Evolutionary conservation across 306 rosid species (phyloP).

Genomic region (Glycine tomentella): DNA sequence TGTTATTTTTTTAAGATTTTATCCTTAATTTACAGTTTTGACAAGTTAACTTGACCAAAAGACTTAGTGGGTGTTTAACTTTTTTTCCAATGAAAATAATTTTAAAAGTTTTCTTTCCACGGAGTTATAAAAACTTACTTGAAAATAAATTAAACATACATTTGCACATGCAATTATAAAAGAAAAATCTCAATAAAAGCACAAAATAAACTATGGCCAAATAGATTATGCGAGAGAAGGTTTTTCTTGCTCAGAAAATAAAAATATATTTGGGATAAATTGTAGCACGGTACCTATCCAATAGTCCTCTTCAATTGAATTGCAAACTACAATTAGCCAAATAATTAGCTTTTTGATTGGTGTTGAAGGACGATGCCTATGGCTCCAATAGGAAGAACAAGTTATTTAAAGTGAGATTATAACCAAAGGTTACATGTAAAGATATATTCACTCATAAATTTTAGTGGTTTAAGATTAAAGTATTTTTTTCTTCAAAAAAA

Average conservation of each 20-base stretch:
- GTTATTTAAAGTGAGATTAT: background rate
- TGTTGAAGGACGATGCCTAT: background rate
- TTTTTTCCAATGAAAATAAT: too few species aligned
- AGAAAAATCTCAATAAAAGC: background rate
- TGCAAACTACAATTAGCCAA: background rate
- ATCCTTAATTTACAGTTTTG: too few species aligned
- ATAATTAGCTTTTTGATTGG: background rate
- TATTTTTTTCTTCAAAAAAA: too few species aligned
- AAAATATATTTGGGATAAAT: background rate
- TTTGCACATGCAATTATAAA: background rate
- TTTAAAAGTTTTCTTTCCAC: too few species aligned
- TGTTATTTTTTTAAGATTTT: too few species aligned
- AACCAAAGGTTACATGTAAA: conserved; percentile 1
- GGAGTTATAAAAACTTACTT: too few species aligned
- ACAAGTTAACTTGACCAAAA: too few species aligned
- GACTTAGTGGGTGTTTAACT: too few species aligned
- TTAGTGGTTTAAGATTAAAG: background rate
- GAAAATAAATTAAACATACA: too few species aligned
- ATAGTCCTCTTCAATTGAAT: background rate
- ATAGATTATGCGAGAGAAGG: too few species aligned
- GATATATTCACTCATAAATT: background rate
- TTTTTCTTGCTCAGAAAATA: background rate
- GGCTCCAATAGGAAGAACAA: background rate
- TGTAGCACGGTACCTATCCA: background rate
- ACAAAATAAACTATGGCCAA: background rate